These are phyloP conservation scores for Zasmidium angulare DNA, from an alignment of 2,329 filamentous ascomycete genomes.

Conservation along the genomic window DNA sequence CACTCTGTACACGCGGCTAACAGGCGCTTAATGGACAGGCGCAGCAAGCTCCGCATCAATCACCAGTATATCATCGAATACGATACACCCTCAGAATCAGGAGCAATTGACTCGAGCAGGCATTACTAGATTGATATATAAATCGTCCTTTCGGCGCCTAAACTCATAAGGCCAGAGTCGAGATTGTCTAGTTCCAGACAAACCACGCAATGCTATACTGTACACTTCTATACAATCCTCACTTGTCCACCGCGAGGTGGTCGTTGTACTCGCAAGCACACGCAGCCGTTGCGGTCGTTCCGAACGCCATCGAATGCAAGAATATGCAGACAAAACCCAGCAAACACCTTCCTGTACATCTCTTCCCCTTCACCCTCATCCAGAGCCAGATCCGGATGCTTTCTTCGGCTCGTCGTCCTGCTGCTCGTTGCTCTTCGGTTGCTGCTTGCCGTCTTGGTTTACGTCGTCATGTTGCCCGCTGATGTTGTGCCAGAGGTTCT, in stretches of 20 bases:
- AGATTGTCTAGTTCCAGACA: constrained; percentile 9
- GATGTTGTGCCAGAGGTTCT: constrained; percentile 87
- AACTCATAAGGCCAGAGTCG: constrained; percentile 8
- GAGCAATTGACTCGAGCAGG: neutral
- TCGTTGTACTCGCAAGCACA: constrained; percentile 2
- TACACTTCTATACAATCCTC: constrained; percentile 6
- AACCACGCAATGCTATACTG: constrained; percentile 8
- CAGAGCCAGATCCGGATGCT: constrained; percentile 35
- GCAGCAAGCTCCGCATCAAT: no score
- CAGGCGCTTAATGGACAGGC: no score
- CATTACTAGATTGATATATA: neutral
- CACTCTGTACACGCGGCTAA: no score
- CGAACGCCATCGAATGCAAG: constrained; percentile 10
- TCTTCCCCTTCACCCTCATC: constrained; percentile 4
- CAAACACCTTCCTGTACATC: constrained; percentile 5
- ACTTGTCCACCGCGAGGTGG: neutral
- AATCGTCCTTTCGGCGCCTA: neutral
- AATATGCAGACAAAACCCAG: neutral
- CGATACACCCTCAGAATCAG: neutral
- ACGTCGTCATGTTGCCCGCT: constrained; percentile 64
- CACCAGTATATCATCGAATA: neutral
- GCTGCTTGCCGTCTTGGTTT: constrained; percentile 17
- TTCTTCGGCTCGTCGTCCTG: constrained; percentile 38
- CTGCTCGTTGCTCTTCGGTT: constrained; percentile 19
- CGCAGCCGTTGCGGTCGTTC: neutral